Percentiles rank a stretch among this genome's conserved stretches.
Conservation (phyloP, 1,284 basidiomycete species). For the Dichomitus squalens region DNA sequence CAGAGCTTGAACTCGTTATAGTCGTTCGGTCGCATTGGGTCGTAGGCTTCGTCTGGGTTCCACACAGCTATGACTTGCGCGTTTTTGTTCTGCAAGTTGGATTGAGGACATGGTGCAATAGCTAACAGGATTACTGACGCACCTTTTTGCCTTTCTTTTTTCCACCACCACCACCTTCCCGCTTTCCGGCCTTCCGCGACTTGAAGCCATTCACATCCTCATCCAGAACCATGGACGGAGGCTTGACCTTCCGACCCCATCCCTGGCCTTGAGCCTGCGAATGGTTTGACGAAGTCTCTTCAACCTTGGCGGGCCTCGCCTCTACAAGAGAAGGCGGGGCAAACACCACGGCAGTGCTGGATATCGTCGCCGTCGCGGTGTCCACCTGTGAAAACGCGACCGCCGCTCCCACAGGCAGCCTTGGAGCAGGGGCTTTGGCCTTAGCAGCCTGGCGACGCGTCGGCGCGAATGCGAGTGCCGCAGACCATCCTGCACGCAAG, state of each 20-base stretch:
- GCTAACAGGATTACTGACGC: conserved; percentile 22
- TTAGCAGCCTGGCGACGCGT: conserved; percentile 63
- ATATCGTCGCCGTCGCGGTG: conserved; percentile 41
- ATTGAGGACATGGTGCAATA: background rate
- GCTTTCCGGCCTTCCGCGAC: conserved; percentile 50
- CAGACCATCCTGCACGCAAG: conserved; percentile 70
- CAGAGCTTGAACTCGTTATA: conserved; percentile 84
- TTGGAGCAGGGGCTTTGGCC: conserved; percentile 47
- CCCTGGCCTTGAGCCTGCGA: conserved; percentile 42
- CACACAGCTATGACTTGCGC: conserved; percentile 54
- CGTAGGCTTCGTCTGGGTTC: conserved; percentile 81
- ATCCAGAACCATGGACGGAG: conserved; percentile 85
- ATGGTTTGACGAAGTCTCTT: conserved; percentile 30
- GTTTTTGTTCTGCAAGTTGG: conserved; percentile 56
- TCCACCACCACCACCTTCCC: conserved; percentile 40
- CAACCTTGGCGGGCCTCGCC: conserved; percentile 33
- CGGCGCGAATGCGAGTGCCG: conserved; percentile 84
- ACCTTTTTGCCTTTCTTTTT: conserved; percentile 69
- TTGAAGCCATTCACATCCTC: conserved; percentile 87
- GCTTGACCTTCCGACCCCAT: conserved; percentile 86
- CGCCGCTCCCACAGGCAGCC: conserved; percentile 67
- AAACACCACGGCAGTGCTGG: conserved; percentile 72
- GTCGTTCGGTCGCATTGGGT: conserved; percentile 81
- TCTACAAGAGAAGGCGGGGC: conserved; percentile 67
- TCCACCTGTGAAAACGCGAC: conserved; percentile 38